Conservation (phyloP, 2,329 filamentous ascomycete species). For the Ophiostoma angusticollis region DNA sequence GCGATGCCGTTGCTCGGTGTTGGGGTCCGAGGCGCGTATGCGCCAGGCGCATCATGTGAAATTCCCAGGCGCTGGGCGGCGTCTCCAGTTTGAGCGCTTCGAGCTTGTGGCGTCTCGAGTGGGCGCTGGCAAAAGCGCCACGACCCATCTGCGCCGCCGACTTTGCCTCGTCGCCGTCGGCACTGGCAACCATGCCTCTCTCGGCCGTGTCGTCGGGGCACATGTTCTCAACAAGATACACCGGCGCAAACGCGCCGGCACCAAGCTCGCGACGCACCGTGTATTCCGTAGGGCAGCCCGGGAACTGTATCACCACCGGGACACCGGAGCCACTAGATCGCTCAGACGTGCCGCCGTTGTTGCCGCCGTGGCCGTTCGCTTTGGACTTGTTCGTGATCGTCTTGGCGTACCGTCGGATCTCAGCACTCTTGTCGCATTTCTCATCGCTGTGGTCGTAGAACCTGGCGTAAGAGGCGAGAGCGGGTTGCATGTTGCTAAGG, state of each 20-base stretch:
- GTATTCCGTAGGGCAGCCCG: conserved; percentile 54
- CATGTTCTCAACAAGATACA: conserved; percentile 79
- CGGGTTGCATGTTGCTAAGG: conserved; percentile 58
- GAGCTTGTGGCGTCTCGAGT: conserved; percentile 40
- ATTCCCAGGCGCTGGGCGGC: conserved; percentile 84
- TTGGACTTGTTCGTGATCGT: conserved; percentile 46
- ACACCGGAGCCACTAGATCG: conserved; percentile 45
- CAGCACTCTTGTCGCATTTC: conserved; percentile 51
- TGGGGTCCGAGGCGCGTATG: conserved; percentile 62
- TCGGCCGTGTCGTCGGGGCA: conserved; percentile 31
- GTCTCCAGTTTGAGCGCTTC: conserved; percentile 94
- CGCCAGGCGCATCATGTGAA: conserved; percentile 81
- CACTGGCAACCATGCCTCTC: conserved; percentile 5
- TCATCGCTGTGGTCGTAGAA: conserved; percentile 62
- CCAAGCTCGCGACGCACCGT: conserved; percentile 75
- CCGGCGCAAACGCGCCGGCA: conserved; percentile 86
- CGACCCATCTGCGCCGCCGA: conserved; percentile 41
- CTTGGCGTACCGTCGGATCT: conserved; percentile 75
- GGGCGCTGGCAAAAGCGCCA: conserved; percentile 42
- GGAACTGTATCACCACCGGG: conserved; percentile 55
- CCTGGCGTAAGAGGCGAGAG: conserved; percentile 60
- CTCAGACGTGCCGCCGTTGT: conserved; percentile 33
- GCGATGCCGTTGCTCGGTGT: conserved; percentile 59
- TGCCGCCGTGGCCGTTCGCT: conserved; percentile 30
- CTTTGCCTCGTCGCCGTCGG: conserved; percentile 28